Percentiles rank a stretch among this genome's conserved stretches.
Evolutionary conservation across 768 basidiomycete species (phyloP).

Genomic region (Rhizopogon salebrosus): DNA sequence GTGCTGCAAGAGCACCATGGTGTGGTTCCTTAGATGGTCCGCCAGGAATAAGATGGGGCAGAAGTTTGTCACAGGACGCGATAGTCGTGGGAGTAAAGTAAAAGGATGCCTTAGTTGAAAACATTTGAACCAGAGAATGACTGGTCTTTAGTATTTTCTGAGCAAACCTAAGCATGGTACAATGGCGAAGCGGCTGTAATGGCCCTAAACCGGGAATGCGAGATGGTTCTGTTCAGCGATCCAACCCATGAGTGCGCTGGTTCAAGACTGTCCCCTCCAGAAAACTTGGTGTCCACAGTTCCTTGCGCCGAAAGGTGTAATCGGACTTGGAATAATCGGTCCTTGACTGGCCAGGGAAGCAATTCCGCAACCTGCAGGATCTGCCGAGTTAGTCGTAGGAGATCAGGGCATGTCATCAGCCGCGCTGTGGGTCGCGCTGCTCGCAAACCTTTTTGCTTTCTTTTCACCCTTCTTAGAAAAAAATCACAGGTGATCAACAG

Average conservation of each 20-base stretch:
- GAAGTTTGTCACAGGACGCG: too few relatives aligned
- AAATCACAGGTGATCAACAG: background rate
- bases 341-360: constrained; percentile 87
- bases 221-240: constrained; percentile 57
- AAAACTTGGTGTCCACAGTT: constrained; percentile 86
- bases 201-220: constrained; percentile 83
- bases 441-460: constrained; percentile 60
- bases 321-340: constrained; percentile 75
- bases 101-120: too few relatives aligned
- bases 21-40: too few relatives aligned
- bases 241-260: constrained; percentile 72
- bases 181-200: constrained; percentile 72
- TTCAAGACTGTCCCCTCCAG: constrained; percentile 93
- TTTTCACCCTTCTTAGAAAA: background rate
- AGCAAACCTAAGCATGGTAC: background rate
- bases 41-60: too few relatives aligned
- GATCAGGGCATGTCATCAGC: constrained; percentile 81
- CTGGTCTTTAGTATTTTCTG: too few relatives aligned
- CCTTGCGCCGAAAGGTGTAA: constrained; percentile 60
- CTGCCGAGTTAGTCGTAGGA: constrained; percentile 91
- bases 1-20: too few relatives aligned
- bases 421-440: constrained; percentile 74
- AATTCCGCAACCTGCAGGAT: constrained; percentile 87
- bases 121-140: too few relatives aligned
- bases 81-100: too few relatives aligned